Conservation (phyloP, 768 basidiomycete genomes). For the Heimioporus sp. region DNA sequence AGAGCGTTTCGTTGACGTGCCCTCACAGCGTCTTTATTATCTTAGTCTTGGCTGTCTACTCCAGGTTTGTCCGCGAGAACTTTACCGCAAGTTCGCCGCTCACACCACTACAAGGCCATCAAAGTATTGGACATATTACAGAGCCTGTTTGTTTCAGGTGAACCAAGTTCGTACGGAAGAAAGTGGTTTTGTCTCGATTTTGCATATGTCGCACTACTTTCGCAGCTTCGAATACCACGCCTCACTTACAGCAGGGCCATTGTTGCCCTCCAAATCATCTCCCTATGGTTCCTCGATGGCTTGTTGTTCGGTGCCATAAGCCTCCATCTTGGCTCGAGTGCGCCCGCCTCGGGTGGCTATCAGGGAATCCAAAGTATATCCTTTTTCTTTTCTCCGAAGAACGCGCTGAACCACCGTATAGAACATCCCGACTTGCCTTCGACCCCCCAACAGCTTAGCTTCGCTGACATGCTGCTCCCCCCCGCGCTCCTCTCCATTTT, state of each 20-base stretch:
- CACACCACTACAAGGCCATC: slow-evolving; percentile 49
- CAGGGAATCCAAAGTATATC: slow-evolving; percentile 34
- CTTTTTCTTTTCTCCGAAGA: neutral
- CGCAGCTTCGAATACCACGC: slow-evolving; percentile 70
- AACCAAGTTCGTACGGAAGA: slow-evolving; percentile 42
- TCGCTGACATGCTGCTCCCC: slow-evolving; percentile 49
- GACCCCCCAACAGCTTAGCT: slow-evolving; percentile 43
- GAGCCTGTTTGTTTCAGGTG: slow-evolving; percentile 46
- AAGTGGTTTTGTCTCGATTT: slow-evolving; percentile 79
- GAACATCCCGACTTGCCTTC: slow-evolving; percentile 38
- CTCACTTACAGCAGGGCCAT: slow-evolving; percentile 65
- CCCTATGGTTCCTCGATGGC: slow-evolving; percentile 64
- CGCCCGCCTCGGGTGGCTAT: slow-evolving; percentile 9
- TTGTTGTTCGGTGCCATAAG: slow-evolving; percentile 71
- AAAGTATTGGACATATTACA: slow-evolving; percentile 72
- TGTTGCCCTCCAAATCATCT: slow-evolving; percentile 58
- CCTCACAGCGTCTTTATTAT: slow-evolving; percentile 77
- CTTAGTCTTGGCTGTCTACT: slow-evolving; percentile 72
- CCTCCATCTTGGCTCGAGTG: slow-evolving; percentile 44
- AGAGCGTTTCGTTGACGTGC: slow-evolving; percentile 69
- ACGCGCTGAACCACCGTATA: slow-evolving; percentile 15
- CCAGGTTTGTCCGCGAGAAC: slow-evolving; percentile 49
- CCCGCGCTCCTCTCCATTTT: slow-evolving; percentile 50
- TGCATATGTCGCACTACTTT: slow-evolving; percentile 53
- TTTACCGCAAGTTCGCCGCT: neutral